Percentiles rank a stretch among this genome's conserved stretches.
Conservation (phyloP, 1,284 basidiomycete species). For the Garcileccinum viscosum region DNA sequence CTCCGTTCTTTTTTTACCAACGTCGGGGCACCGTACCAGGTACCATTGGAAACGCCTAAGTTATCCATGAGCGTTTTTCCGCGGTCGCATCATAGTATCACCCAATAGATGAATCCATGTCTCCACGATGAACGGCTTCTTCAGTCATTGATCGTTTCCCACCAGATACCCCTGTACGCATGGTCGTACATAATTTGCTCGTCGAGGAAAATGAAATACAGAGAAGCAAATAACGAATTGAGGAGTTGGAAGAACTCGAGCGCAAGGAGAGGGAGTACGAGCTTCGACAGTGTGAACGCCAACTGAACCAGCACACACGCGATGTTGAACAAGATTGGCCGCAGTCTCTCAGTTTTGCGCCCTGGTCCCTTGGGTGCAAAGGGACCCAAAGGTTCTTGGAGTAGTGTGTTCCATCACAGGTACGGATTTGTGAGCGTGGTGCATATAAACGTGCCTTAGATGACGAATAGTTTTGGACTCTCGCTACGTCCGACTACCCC, state of each 20-base stretch:
- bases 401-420: constrained; percentile 33
- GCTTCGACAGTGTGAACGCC: constrained; percentile 62
- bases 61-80: constrained; percentile 67
- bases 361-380: constrained; percentile 28
- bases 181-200: constrained; percentile 18
- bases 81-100: constrained; percentile 72
- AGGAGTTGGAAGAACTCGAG: constrained; percentile 58
- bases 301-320: constrained; percentile 56
- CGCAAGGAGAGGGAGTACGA: constrained; percentile 60
- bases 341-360: constrained; percentile 43
- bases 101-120: constrained; percentile 45
- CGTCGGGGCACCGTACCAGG: constrained; percentile 58
- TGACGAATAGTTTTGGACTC: too few species aligned
- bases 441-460: constrained; percentile 49
- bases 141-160: constrained; percentile 37
- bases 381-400: constrained; percentile 35
- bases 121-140: constrained; percentile 40
- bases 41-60: constrained; percentile 65
- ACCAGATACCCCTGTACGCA: constrained; percentile 22
- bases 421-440: constrained; percentile 52
- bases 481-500: too few species aligned
- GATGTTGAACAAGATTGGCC: constrained; percentile 62
- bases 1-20: constrained; percentile 34
- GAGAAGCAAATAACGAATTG: constrained; percentile 51
- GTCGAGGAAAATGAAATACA: constrained; percentile 42